Percentiles rank a stretch among this genome's conserved stretches.
These are phyloP conservation scores for Daldinia sp. DNA, from an alignment of 2,329 filamentous ascomycete genomes.

Conservation along the genomic window DNA sequence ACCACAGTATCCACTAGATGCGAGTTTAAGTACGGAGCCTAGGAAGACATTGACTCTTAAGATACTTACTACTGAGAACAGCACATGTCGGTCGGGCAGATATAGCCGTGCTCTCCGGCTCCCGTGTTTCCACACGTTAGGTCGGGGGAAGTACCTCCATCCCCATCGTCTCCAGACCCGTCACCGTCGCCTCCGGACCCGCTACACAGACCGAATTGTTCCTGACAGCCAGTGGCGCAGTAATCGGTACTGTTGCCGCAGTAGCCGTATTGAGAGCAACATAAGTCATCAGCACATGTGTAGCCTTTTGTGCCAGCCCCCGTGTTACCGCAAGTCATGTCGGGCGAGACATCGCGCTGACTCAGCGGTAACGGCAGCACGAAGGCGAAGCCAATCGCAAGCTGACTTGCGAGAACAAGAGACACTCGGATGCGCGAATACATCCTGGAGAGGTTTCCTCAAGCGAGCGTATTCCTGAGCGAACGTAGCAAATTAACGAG, in stretches of 20 bases:
- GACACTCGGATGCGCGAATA: constrained; percentile 3
- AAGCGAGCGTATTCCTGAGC: constrained; percentile 23
- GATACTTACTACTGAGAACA: constrained; percentile 39
- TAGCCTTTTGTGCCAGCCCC: constrained; percentile 39
- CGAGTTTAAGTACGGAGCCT: background rate
- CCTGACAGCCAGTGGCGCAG: constrained; percentile 30
- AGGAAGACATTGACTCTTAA: background rate
- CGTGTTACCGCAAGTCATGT: constrained; percentile 39
- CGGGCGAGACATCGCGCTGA: constrained; percentile 33
- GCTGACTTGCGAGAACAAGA: constrained; percentile 30
- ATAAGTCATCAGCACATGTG: constrained; percentile 37
- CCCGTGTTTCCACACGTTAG: constrained; percentile 40
- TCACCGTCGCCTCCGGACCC: constrained; percentile 32
- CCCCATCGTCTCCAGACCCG: constrained; percentile 21
- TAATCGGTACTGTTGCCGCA: constrained; percentile 32
- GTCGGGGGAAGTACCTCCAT: constrained; percentile 35
- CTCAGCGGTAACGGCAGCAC: constrained; percentile 27
- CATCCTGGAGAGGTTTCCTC: constrained; percentile 19
- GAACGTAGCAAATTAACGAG: constrained; percentile 15
- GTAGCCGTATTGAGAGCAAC: constrained; percentile 39
- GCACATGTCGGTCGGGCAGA: constrained; percentile 37
- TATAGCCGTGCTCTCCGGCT: constrained; percentile 39
- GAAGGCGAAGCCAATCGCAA: constrained; percentile 36
- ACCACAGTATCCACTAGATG: constrained; percentile 40
- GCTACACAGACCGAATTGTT: constrained; percentile 25